These are phyloP conservation scores for Stentor roeselii DNA, from an alignment of 73 alveolate species.

Conservation along the genomic window DNA sequence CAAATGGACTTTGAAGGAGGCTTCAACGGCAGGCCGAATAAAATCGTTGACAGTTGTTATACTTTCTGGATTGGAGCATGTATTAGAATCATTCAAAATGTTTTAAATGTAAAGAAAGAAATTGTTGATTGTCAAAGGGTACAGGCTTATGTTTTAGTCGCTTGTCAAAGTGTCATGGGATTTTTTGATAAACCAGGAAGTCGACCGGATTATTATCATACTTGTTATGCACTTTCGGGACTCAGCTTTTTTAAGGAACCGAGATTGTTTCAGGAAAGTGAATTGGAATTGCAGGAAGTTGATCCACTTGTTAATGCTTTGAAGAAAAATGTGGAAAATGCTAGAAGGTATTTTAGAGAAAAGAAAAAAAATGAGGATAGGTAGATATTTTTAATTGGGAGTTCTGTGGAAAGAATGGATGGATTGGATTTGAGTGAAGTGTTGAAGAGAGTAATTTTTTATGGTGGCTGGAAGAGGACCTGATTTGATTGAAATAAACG, in stretches of 20 bases:
- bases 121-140: slow-evolving; percentile 70
- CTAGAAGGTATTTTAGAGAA: slow-evolving; percentile 26
- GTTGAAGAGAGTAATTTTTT: too few species aligned
- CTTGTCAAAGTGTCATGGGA: slow-evolving; percentile 79
- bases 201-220: slow-evolving; percentile 90
- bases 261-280: slow-evolving; percentile 30
- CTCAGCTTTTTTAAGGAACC: slow-evolving; percentile 47
- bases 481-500: too few species aligned
- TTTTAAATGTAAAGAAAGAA: not conserved
- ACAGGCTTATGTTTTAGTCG: slow-evolving; percentile 80
- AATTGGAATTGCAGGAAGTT: slow-evolving; percentile 29
- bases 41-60: slow-evolving; percentile 96
- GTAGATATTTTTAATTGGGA: too few species aligned
- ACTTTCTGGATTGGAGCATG: slow-evolving; percentile 92
- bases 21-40: slow-evolving; percentile 96
- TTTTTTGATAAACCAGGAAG: slow-evolving; percentile 91
- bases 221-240: slow-evolving; percentile 88
- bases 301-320: slow-evolving; percentile 43
- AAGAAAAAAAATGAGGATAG: too few species aligned
- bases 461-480: too few species aligned
- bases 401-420: too few species aligned
- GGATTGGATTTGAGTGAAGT: too few species aligned
- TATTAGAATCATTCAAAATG: not conserved
- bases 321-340: slow-evolving; percentile 44
- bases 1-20: slow-evolving; percentile 94